Evolutionary conservation across 2,329 filamentous ascomycete genomes (phyloP).

Genomic region (Zymoseptoria tritici): DNA sequence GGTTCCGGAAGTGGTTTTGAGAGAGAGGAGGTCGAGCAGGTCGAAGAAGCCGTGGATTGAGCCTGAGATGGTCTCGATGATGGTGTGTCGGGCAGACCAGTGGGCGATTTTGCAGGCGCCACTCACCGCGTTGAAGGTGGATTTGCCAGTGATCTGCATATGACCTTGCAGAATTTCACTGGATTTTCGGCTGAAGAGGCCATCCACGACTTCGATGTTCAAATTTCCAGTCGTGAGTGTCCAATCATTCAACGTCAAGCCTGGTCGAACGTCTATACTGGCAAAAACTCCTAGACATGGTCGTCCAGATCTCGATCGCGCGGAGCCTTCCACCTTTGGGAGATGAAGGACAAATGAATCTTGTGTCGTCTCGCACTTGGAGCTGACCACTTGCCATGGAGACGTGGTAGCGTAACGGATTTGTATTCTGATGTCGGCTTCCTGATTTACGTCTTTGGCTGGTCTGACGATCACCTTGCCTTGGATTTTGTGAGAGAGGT

Average conservation of each 20-base stretch:
- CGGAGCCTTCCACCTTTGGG: slow-evolving; percentile 8
- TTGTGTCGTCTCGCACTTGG: slow-evolving; percentile 23
- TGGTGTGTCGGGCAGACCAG: slow-evolving; percentile 33
- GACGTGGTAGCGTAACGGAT: slow-evolving; percentile 33
- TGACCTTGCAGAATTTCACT: slow-evolving; percentile 18
- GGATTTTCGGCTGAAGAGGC: slow-evolving; percentile 15
- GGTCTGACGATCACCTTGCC: slow-evolving; percentile 34
- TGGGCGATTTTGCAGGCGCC: slow-evolving; percentile 28
- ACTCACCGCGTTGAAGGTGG: slow-evolving; percentile 30
- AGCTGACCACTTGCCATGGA: slow-evolving; percentile 25
- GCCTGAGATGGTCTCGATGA: slow-evolving; percentile 34
- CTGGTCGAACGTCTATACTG: slow-evolving; percentile 31
- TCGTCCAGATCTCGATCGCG: slow-evolving; percentile 6
- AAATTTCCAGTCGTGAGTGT: slow-evolving; percentile 32
- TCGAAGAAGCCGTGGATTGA: slow-evolving; percentile 37
- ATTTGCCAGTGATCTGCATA: slow-evolving; percentile 24
- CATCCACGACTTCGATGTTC: slow-evolving; percentile 31
- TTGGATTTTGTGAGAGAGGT: slow-evolving; percentile 22
- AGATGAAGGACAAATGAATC: slow-evolving; percentile 16
- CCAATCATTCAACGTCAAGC: slow-evolving; percentile 29
- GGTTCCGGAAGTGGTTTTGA: slow-evolving; percentile 36
- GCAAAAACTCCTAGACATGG: slow-evolving; percentile 34
- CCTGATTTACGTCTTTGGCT: slow-evolving; percentile 28
- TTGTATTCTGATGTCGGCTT: slow-evolving; percentile 29
- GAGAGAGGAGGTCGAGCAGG: slow-evolving; percentile 34